Evolutionary conservation across 1,284 basidiomycete genomes (phyloP).

Genomic region (Ganoderma leucocontextum): DNA sequence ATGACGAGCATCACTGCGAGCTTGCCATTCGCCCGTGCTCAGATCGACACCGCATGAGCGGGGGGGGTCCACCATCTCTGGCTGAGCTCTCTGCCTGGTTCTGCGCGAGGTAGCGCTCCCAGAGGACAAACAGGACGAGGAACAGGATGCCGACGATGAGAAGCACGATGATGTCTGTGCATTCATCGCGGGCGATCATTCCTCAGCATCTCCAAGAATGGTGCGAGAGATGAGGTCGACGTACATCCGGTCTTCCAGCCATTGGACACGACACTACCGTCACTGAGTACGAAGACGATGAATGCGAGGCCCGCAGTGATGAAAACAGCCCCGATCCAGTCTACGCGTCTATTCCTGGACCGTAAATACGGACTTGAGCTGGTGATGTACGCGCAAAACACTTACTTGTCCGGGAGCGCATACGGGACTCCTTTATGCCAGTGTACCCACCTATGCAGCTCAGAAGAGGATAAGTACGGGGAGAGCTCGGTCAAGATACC

Average conservation of each 20-base stretch:
- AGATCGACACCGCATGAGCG: constrained; percentile 79
- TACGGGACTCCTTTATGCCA: no score
- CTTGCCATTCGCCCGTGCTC: constrained; percentile 69
- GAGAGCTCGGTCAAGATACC: constrained; percentile 77
- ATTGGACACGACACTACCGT: constrained; percentile 74
- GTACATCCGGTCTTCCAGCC: constrained; percentile 75
- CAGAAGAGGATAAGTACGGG: constrained; percentile 48
- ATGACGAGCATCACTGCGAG: constrained; percentile 73
- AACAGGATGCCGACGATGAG: constrained; percentile 71
- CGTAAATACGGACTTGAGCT: background rate
- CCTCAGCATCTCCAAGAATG: background rate
- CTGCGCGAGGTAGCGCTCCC: constrained; percentile 72
- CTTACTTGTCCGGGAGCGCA: constrained; percentile 52
- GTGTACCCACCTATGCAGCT: constrained; percentile 52
- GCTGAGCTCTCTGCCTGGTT: constrained; percentile 31
- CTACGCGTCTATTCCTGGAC: constrained; percentile 61
- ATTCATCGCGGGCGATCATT: no score
- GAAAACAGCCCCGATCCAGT: constrained; percentile 86
- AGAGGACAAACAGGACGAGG: constrained; percentile 67
- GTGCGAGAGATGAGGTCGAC: constrained; percentile 40
- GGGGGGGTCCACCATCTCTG: constrained; percentile 55
- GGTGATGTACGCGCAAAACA: no score
- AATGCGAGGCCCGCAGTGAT: constrained; percentile 81
- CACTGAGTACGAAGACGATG: constrained; percentile 81
- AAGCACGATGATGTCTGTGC: constrained; percentile 64